These are phyloP conservation scores for Phaeosphaeria sp. DNA, from an alignment of 2,329 filamentous ascomycete species.

Conservation along the genomic window DNA sequence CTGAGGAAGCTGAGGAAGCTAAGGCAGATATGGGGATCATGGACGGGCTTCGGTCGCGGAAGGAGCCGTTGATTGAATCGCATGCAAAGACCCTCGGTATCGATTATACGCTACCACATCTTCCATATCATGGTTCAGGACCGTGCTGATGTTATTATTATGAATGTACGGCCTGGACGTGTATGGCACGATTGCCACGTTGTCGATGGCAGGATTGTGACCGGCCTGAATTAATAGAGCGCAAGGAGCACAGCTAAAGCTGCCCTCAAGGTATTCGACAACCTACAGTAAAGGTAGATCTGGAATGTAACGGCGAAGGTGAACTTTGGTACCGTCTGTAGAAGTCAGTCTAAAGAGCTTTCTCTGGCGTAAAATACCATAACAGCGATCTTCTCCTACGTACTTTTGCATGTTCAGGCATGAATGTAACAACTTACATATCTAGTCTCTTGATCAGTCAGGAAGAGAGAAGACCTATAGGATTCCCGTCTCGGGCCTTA, in stretches of 20 bases:
- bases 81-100: constrained; percentile 37
- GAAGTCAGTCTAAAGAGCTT: no score
- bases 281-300: background rate
- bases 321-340: no score
- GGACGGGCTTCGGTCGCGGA: constrained; percentile 39
- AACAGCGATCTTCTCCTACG: no score
- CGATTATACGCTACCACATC: constrained; percentile 31
- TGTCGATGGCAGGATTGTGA: constrained; percentile 46
- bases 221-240: constrained; percentile 45
- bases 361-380: no score
- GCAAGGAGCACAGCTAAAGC: constrained; percentile 42
- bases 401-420: no score
- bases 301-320: no score
- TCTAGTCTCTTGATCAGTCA: no score
- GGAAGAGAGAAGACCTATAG: no score
- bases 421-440: no score
- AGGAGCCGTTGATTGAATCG: constrained; percentile 39
- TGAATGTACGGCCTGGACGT: constrained; percentile 28
- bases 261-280: constrained; percentile 14
- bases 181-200: constrained; percentile 40
- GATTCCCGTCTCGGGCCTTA: no score
- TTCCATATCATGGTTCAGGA: background rate
- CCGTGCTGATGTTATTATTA: background rate
- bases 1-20: no score
- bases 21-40: constrained; percentile 45